These are phyloP conservation scores for Wolfiporia cocos DNA, from an alignment of 1,284 basidiomycete species.

Conservation along the genomic window DNA sequence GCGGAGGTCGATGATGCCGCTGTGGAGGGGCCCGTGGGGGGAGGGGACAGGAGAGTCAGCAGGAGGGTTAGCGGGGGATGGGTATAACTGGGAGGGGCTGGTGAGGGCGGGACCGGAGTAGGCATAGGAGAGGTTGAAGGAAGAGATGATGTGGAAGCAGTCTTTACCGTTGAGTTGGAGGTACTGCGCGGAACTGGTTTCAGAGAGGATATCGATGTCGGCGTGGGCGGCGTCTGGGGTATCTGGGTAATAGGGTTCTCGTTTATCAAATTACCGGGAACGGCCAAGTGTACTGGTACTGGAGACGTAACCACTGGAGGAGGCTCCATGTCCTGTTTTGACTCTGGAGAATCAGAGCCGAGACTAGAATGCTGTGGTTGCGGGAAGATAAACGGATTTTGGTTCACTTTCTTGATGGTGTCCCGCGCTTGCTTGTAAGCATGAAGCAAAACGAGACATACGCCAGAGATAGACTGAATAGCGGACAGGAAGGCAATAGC, in stretches of 20 bases:
- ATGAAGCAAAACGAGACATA: conserved; percentile 59
- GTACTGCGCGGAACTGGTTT: conserved; percentile 9
- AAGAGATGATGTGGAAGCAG: conserved; percentile 8
- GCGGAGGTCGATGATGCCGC: conserved; percentile 10
- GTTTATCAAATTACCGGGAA: conserved; percentile 3
- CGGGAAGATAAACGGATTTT: conserved; percentile 24
- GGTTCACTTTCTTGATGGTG: conserved; percentile 63
- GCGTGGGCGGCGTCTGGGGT: conserved; percentile 8
- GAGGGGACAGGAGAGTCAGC: conserved; percentile 14
- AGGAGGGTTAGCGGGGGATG: conserved; percentile 15
- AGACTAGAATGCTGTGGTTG: conserved; percentile 13
- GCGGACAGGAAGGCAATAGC: conserved; percentile 65
- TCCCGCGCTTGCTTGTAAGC: conserved; percentile 58
- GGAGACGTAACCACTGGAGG: background rate
- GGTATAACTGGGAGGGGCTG: conserved; percentile 15
- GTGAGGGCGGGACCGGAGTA: conserved; percentile 9
- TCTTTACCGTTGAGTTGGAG: conserved; percentile 8
- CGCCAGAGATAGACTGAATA: conserved; percentile 64
- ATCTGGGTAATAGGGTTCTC: background rate
- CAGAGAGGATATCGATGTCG: conserved; percentile 2
- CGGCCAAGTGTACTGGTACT: background rate
- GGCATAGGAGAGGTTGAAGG: conserved; percentile 7
- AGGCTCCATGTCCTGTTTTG: background rate
- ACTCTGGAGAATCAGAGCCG: background rate
- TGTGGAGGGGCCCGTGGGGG: conserved; percentile 6